Evolutionary conservation across 2,329 filamentous ascomycete species (phyloP).

Genomic region (Thelonectria discophora): DNA sequence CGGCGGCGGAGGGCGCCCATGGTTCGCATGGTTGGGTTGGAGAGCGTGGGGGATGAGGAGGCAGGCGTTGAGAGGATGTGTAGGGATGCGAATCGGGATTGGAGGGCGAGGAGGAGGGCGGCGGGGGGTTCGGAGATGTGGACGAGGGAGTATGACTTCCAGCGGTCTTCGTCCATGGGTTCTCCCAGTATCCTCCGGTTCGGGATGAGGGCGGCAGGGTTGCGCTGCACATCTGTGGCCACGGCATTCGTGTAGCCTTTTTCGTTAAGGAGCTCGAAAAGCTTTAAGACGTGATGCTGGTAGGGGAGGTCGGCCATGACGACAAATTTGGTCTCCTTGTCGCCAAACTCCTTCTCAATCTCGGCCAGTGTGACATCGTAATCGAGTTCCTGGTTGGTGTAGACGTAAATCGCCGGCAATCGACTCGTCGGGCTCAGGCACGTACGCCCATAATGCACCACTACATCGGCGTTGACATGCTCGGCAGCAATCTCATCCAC

Average conservation of each 20-base stretch:
- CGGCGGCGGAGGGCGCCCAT: constrained; percentile 76
- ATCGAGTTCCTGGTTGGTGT: constrained; percentile 77
- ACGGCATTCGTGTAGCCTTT: constrained; percentile 76
- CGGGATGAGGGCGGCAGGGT: constrained; percentile 82
- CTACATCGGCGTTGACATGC: constrained; percentile 87
- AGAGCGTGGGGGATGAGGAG: constrained; percentile 58
- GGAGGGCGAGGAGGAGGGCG: constrained; percentile 85
- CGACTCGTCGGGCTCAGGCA: constrained; percentile 91
- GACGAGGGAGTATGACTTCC: constrained; percentile 79
- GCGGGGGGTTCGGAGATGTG: constrained; percentile 84
- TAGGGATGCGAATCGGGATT: constrained; percentile 80
- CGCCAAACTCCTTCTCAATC: constrained; percentile 75
- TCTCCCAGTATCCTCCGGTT: constrained; percentile 74
- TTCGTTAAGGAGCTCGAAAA: constrained; percentile 64
- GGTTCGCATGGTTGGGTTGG: constrained; percentile 56
- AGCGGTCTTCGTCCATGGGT: constrained; percentile 50
- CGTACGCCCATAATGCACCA: constrained; percentile 92
- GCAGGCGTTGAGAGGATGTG: constrained; percentile 78
- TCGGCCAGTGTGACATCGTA: constrained; percentile 63
- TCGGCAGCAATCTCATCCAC: constrained; percentile 97
- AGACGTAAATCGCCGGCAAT: constrained; percentile 89
- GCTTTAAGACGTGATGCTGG: constrained; percentile 72
- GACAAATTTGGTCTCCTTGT: constrained; percentile 71
- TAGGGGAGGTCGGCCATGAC: constrained; percentile 93
- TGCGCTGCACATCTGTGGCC: constrained; percentile 75